Evolutionary conservation across 305 asterid genomes (phyloP).

Genomic region (Fraxinus sp.): DNA sequence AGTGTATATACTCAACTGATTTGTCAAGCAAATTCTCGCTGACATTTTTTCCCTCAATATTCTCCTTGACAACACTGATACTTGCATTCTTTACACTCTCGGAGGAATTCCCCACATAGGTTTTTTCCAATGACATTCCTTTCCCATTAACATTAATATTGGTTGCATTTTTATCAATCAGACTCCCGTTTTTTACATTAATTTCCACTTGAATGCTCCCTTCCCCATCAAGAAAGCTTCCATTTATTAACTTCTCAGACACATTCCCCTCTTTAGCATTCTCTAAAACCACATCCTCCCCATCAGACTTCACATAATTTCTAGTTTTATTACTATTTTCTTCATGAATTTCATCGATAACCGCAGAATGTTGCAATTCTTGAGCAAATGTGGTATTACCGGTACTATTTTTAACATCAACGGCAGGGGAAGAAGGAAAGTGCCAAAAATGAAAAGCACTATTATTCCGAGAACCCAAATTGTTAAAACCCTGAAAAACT

Average conservation of each 20-base stretch:
- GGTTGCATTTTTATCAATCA: slow-evolving; percentile 22
- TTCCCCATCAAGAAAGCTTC: slow-evolving; percentile 26
- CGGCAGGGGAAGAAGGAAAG: slow-evolving; percentile 26
- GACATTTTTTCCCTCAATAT: neutral
- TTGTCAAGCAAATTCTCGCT: slow-evolving; percentile 10
- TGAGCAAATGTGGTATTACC: slow-evolving; percentile 17
- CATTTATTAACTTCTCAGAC: slow-evolving; percentile 28
- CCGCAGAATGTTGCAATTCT: slow-evolving; percentile 15
- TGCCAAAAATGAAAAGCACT: slow-evolving; percentile 43
- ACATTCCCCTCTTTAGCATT: slow-evolving; percentile 36
- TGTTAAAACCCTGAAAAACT: slow-evolving; percentile 44
- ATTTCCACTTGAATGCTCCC: slow-evolving; percentile 22
- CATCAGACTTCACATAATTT: slow-evolving; percentile 28
- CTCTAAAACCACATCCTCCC: slow-evolving; percentile 25
- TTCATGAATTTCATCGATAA: slow-evolving; percentile 30
- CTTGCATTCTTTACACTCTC: slow-evolving; percentile 30
- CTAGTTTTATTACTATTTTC: slow-evolving; percentile 29
- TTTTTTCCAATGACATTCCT: slow-evolving; percentile 18
- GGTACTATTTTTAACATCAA: slow-evolving; percentile 23
- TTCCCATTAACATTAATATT: slow-evolving; percentile 25
- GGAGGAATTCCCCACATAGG: slow-evolving; percentile 22
- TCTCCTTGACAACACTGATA: slow-evolving; percentile 1
- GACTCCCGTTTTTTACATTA: slow-evolving; percentile 22
- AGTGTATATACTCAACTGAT: neutral
- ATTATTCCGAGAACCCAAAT: slow-evolving; percentile 32